Evolutionary conservation across 2,329 filamentous ascomycete species (phyloP).

Genomic region (Elsinoe batatas): DNA sequence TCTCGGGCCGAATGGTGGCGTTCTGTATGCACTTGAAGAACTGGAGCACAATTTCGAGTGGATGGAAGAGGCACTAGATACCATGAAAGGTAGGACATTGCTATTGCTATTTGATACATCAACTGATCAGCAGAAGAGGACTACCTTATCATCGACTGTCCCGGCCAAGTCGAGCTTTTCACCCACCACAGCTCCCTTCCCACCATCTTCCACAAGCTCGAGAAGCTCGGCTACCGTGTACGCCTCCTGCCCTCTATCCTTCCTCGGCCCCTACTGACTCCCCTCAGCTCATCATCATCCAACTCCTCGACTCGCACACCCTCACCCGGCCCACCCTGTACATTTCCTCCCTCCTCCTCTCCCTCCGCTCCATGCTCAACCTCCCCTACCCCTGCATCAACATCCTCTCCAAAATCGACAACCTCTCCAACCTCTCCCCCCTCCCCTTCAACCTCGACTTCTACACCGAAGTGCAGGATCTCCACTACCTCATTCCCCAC

Average conservation of each 20-base stretch:
- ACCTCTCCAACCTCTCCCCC: conserved; percentile 58
- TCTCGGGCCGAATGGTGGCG: conserved; percentile 83
- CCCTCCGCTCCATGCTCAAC: conserved; percentile 92
- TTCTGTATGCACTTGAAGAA: conserved; percentile 90
- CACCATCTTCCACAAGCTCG: conserved; percentile 81
- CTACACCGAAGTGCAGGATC: conserved; percentile 94
- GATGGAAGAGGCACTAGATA: conserved; percentile 70
- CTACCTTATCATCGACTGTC: conserved; percentile 91
- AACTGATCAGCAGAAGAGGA: conserved; percentile 37
- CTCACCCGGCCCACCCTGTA: conserved; percentile 89
- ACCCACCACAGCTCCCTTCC: conserved; percentile 88
- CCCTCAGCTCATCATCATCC: conserved; percentile 73
- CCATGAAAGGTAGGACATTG: conserved; percentile 48
- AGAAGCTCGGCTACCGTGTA: conserved; percentile 88
- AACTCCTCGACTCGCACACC: conserved; percentile 89
- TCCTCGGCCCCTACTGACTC: conserved; percentile 21
- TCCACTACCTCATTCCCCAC: conserved; percentile 70
- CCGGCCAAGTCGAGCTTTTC: conserved; percentile 93
- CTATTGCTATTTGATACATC: conserved; percentile 37
- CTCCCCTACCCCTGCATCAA: conserved; percentile 96
- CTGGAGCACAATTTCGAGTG: conserved; percentile 90
- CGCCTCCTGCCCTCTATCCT: conserved; percentile 26
- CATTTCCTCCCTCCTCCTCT: conserved; percentile 85
- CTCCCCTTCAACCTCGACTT: conserved; percentile 93
- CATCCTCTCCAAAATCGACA: conserved; percentile 95